Percentiles rank a stretch among this genome's conserved stretches.
phyloP scores from a whole-genome alignment of 305 asterid species.

The Galium porrigens region DNA sequence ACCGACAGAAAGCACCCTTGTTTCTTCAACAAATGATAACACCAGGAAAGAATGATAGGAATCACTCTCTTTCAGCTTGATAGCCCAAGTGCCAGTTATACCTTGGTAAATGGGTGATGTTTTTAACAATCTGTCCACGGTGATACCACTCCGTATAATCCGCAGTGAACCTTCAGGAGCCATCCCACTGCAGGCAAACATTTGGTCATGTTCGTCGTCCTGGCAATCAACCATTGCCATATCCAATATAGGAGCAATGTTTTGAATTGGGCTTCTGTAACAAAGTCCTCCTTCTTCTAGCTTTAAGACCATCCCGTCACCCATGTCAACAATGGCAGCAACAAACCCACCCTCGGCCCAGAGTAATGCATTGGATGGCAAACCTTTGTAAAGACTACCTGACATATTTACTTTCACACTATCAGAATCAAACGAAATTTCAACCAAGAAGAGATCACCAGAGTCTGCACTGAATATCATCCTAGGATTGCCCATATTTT shows the following conservation, averaged over 20 bases:
- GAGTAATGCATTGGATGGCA: conserved; percentile 57
- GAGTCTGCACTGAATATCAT: conserved; percentile 76
- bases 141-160: conserved; percentile 81
- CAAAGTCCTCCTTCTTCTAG: conserved; percentile 54
- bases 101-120: conserved; percentile 85
- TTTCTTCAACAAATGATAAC: conserved; percentile 86
- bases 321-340: conserved; percentile 77
- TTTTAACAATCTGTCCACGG: conserved; percentile 75
- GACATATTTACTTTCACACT: conserved; percentile 53
- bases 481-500: conserved; percentile 35
- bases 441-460: conserved; percentile 69
- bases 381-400: conserved; percentile 67
- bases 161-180: conserved; percentile 83
- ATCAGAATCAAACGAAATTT: conserved; percentile 47
- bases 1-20: conserved; percentile 94
- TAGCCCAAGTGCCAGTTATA: conserved; percentile 82
- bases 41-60: conserved; percentile 74
- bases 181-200: conserved; percentile 94
- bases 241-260: conserved; percentile 82
- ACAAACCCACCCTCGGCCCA: conserved; percentile 79
- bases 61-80: conserved; percentile 60
- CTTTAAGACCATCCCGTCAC: conserved; percentile 82
- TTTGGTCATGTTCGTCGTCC: conserved; percentile 77
- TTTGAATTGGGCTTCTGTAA: conserved; percentile 67
- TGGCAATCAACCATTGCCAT: conserved; percentile 68